Evolutionary conservation across 2,329 filamentous ascomycete species (phyloP), one percentile per base, ranked within the genome.

Genomic region (Nothophaeocryptopus gaeumannii): DNA sequence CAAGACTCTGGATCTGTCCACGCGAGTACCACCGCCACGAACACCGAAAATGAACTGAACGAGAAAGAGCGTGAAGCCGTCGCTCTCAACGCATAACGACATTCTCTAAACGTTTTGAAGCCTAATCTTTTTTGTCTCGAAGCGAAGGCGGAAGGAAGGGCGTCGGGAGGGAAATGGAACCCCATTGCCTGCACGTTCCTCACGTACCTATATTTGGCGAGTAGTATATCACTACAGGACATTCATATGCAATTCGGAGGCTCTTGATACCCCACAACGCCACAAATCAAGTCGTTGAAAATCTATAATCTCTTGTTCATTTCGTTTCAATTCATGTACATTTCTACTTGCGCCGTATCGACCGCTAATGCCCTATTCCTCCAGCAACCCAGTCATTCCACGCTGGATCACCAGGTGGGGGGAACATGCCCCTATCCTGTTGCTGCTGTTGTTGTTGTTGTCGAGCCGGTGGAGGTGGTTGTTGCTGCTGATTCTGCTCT

Each of bases 331-430:
- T 26, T 7, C 20, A 26, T 26, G 7, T 26, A 7, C 20, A 26
- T 26, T 7, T 26, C 20, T 26, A 26, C 20, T 26, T 26, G 20
- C 20, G 20, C 20, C 20, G 20, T 26, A 26, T 26, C 12, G 29
- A 37, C 33, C 13, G 15, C 46, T 52, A 80, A 71, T 83, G 81
- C 2, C 81, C 86, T 33, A 89, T 75, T 1, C 83, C 86, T 8
- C 86, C 82, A 38, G 78, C 81, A 45, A 79, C 75, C 82, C 86
- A 90, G 56, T 84, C 79, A 51, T 76, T 76, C 67, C 85, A 86
- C 34, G 83, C 81, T 2, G 84, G 83, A 63, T 88, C 82, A 5
- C 78, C 83, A 3, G 80, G 81, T 45, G 75, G 77, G n/a, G 85
- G 83, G 58, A 86, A 86, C 50, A 86, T 64, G 0, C 81, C 82